These are phyloP conservation scores for Orbilia blumenaviensis DNA, from an alignment of 2,329 filamentous ascomycete species.

Conservation along the genomic window DNA sequence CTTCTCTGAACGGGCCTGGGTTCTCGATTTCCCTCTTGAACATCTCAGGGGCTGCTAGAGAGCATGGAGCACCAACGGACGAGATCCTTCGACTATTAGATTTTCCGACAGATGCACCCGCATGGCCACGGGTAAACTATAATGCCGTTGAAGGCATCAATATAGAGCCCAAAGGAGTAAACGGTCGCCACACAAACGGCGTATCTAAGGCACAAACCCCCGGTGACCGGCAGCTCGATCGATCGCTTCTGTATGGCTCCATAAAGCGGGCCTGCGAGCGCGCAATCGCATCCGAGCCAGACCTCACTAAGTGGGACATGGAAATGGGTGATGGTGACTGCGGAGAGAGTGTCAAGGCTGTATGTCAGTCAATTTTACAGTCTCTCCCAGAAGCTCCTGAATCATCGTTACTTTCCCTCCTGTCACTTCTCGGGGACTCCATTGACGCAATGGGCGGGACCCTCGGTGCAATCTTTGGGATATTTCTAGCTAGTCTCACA, in stretches of 20 bases:
- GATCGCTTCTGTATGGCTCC: constrained; percentile 65
- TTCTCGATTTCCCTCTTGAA: constrained; percentile 76
- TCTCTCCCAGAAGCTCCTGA: constrained; percentile 56
- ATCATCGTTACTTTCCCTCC: constrained; percentile 63
- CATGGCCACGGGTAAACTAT: constrained; percentile 71
- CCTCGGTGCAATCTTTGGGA: constrained; percentile 73
- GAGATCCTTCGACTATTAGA: constrained; percentile 73
- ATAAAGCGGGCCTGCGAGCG: constrained; percentile 67
- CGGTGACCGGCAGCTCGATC: not conserved
- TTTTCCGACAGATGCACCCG: constrained; percentile 72
- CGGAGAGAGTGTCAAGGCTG: constrained; percentile 83
- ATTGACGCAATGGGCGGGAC: constrained; percentile 70
- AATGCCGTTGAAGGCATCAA: constrained; percentile 69
- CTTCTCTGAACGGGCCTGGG: constrained; percentile 75
- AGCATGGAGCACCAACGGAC: constrained; percentile 63
- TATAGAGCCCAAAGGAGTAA: constrained; percentile 56
- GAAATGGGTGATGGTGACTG: constrained; percentile 92
- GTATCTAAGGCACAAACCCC: constrained; percentile 61
- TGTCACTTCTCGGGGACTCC: constrained; percentile 64
- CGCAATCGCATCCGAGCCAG: constrained; percentile 70
- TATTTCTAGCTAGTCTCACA: constrained; percentile 87
- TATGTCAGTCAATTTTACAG: constrained; percentile 73
- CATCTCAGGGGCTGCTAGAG: constrained; percentile 69
- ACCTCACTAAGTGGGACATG: constrained; percentile 76
- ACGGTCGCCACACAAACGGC: constrained; percentile 64